These are phyloP conservation scores for Diplosphaera chodatii DNA, from an alignment of 139 green algal genomes.

Conservation along the genomic window DNA sequence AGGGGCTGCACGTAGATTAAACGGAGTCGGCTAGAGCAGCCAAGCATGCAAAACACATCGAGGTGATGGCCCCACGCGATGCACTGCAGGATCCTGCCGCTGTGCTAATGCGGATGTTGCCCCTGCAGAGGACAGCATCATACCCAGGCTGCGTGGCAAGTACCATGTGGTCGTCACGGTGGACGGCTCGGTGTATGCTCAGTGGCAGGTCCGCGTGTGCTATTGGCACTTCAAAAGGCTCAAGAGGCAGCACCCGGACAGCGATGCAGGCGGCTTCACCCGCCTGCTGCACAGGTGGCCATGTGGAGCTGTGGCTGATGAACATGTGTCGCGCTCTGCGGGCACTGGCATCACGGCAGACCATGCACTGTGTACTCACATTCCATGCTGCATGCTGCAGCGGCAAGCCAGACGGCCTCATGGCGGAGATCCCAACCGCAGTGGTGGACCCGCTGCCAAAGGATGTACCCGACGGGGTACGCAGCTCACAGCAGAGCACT, in stretches of 20 bases:
- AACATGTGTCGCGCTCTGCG: too few species aligned
- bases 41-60: too few species aligned
- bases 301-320: too few species aligned
- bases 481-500: too few species aligned
- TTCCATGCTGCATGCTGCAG: constrained; percentile 12
- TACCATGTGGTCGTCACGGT: constrained; percentile 41
- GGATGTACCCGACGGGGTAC: constrained; percentile 21
- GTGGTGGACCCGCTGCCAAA: constrained; percentile 50
- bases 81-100: too few species aligned
- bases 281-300: constrained; percentile 45
- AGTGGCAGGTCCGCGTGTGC: constrained; percentile 56
- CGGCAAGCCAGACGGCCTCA: constrained; percentile 40
- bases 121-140: neutral
- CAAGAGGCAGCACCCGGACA: constrained; percentile 25
- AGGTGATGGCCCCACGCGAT: too few species aligned
- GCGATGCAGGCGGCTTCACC: constrained; percentile 72
- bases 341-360: too few species aligned
- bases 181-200: constrained; percentile 23
- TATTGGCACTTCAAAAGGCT: constrained; percentile 59
- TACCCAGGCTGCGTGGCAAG: constrained; percentile 10
- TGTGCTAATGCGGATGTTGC: too few species aligned
- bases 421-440: constrained; percentile 71
- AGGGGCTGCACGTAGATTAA: neutral
- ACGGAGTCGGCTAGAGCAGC: too few species aligned
- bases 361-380: too few species aligned